Conservation (phyloP, 192 early-diverging fungal genomes). For the Coemansia sp. region DNA sequence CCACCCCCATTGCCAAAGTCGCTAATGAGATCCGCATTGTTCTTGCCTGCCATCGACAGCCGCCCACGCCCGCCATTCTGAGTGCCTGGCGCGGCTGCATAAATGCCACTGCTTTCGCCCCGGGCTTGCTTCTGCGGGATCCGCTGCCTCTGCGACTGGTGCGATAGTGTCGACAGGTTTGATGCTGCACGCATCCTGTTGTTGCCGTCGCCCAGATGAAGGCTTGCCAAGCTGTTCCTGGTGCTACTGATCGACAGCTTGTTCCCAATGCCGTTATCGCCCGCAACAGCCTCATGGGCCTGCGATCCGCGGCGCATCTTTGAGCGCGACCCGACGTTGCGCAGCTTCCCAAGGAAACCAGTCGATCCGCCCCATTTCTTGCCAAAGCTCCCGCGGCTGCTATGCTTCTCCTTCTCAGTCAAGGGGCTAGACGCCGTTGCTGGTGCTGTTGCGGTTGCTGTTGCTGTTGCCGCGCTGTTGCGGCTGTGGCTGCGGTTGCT, state of each 20-base stretch:
- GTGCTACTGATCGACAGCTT: constrained; percentile 15
- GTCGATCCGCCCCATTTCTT: constrained; percentile 26
- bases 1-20: constrained; percentile 1
- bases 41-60: constrained; percentile 1
- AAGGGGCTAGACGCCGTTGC: constrained; percentile 8
- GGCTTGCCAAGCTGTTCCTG: constrained; percentile 27
- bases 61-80: constrained; percentile 11
- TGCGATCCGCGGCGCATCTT: constrained; percentile 32
- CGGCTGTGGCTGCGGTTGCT: not conserved
- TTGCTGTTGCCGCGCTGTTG: constrained; percentile 6
- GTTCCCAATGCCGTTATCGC: not conserved
- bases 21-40: not conserved
- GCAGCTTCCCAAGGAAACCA: constrained; percentile 43
- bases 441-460: not conserved
- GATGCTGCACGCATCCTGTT: constrained; percentile 31
- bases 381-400: constrained; percentile 27
- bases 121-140: not conserved
- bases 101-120: not conserved
- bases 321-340: constrained; percentile 46
- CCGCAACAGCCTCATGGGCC: constrained; percentile 15
- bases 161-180: constrained; percentile 23
- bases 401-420: constrained; percentile 6
- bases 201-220: constrained; percentile 8
- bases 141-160: constrained; percentile 9
- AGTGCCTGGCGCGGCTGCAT: not conserved